Percentiles rank a stretch among this genome's conserved stretches.
These are phyloP conservation scores for Alternaria infectoria DNA, from an alignment of 2,329 filamentous ascomycete genomes.

Conservation along the genomic window DNA sequence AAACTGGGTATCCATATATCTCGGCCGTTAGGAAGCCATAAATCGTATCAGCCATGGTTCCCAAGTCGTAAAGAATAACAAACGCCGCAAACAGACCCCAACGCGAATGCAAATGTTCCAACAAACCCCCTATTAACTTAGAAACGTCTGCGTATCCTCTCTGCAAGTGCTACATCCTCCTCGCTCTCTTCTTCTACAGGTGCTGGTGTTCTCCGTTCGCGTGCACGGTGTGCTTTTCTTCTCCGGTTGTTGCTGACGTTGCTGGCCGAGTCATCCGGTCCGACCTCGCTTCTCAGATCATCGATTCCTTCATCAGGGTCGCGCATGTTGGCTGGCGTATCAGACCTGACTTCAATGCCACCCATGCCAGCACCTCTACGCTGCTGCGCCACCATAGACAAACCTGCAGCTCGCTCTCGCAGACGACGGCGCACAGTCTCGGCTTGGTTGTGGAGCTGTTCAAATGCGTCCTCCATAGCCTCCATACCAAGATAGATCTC, in stretches of 20 bases:
- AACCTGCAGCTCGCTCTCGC: conserved; percentile 80
- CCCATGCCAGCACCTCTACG: conserved; percentile 55
- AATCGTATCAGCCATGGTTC: conserved; percentile 17
- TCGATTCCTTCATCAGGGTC: conserved; percentile 47
- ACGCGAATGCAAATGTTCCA: conserved; percentile 7
- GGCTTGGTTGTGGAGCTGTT: conserved; percentile 84
- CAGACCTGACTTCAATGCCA: conserved; percentile 52
- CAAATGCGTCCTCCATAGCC: conserved; percentile 89
- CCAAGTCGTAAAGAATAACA: conserved; percentile 2
- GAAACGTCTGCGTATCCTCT: conserved; percentile 37
- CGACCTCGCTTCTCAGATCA: conserved; percentile 59
- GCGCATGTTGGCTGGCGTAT: conserved; percentile 55
- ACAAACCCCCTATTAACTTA: conserved; percentile 8
- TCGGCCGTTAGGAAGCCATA: conserved; percentile 29
- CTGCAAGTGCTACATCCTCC: conserved; percentile 30
- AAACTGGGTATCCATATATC: conserved; percentile 36
- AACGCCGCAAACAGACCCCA: conserved; percentile 12
- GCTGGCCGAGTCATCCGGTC: conserved; percentile 80
- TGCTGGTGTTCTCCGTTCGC: conserved; percentile 73
- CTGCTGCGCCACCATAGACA: conserved; percentile 69
- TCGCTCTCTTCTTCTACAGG: conserved; percentile 66
- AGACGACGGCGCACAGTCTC: conserved; percentile 80
- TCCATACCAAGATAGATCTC: conserved; percentile 97
- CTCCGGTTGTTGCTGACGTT: conserved; percentile 77
- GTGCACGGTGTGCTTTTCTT: conserved; percentile 70